phyloP scores from a whole-genome alignment of 306 rosid species.

The Trifolium dubium region DNA sequence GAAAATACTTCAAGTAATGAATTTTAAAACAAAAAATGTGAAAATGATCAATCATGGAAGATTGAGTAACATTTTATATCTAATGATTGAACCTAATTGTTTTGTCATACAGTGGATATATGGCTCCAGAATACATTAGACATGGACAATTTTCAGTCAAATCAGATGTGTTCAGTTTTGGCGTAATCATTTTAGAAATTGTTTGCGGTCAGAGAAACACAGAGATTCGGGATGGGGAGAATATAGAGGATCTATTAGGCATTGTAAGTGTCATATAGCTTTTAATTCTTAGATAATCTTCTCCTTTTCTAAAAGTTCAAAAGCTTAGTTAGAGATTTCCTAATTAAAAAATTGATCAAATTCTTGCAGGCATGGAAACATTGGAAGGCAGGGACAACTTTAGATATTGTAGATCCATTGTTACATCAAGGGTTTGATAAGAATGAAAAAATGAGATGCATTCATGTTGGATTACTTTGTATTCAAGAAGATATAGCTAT shows the following conservation, averaged over 20 bases:
- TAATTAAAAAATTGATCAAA: too few species aligned
- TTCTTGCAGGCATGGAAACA: constrained; percentile 57
- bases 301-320: too few species aligned
- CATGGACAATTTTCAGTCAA: constrained; percentile 50
- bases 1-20: not conserved
- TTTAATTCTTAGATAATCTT: too few species aligned
- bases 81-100: not conserved
- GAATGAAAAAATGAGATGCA: constrained; percentile 52
- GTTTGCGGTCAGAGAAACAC: constrained; percentile 47
- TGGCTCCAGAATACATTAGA: not conserved
- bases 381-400: constrained; percentile 51
- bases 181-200: constrained; percentile 56
- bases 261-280: constrained; percentile 51
- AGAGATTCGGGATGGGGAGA: constrained; percentile 25
- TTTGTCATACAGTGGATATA: constrained; percentile 2
- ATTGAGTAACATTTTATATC: not conserved
- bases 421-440: not conserved
- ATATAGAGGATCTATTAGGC: constrained; percentile 41
- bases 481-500: constrained; percentile 50
- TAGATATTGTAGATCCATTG: constrained; percentile 48
- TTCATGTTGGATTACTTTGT: constrained; percentile 63
- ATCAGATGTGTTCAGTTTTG: constrained; percentile 57
- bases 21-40: too few species aligned
- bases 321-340: too few species aligned
- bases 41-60: not conserved